Conservation (phyloP, 257 asterid species). For the Thymus quinquecostatus region DNA sequence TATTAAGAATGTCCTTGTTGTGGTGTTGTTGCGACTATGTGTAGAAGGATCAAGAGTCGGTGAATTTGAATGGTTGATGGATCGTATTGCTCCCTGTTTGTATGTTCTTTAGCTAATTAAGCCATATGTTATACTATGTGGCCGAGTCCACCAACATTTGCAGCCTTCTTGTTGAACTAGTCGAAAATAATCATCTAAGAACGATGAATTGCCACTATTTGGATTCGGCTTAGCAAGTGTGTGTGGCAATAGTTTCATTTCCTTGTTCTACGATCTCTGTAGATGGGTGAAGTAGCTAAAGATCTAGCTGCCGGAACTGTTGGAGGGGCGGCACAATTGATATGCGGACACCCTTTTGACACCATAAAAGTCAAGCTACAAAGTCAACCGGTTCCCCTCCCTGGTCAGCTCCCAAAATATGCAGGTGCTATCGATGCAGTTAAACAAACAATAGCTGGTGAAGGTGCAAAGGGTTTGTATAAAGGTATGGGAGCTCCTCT, state of each 20-base stretch:
- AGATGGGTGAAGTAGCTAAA: constrained; percentile 68
- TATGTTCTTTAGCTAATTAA: not conserved
- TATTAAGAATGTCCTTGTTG: not conserved
- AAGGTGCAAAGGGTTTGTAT: constrained; percentile 89
- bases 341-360: constrained; percentile 95
- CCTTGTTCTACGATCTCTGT: constrained; percentile 16
- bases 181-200: not conserved
- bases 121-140: not conserved
- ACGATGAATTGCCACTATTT: too few species aligned
- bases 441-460: constrained; percentile 83
- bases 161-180: not conserved
- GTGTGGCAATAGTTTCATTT: not conserved
- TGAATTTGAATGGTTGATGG: constrained; percentile 5
- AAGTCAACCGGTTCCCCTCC: constrained; percentile 86
- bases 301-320: constrained; percentile 44
- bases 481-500: constrained; percentile 99
- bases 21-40: not conserved
- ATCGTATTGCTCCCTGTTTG: not conserved
- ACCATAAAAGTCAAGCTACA: constrained; percentile 98
- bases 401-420: constrained; percentile 77
- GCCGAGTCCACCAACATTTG: too few species aligned
- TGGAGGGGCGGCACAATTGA: constrained; percentile 91
- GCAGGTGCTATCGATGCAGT: constrained; percentile 92
- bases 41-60: not conserved
- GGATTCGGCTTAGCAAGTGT: too few species aligned